Conservation (phyloP, 2,329 filamentous ascomycete species). For the Camptophora hylomeconis region DNA sequence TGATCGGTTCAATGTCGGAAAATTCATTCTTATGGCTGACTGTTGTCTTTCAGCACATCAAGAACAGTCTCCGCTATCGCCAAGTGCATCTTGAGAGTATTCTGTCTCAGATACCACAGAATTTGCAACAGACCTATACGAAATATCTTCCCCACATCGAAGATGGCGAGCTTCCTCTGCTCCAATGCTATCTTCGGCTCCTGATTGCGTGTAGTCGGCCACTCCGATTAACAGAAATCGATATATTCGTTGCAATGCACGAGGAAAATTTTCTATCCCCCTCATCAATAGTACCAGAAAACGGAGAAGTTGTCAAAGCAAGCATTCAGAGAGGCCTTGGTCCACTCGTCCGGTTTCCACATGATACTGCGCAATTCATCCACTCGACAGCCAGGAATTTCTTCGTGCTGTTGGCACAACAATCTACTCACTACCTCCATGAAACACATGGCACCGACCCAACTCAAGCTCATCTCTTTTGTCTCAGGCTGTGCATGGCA, state of each 20-base stretch:
- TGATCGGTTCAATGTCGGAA: slow-evolving; percentile 4
- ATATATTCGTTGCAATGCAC: too few species aligned
- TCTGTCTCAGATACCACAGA: slow-evolving; percentile 4
- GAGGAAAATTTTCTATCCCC: too few species aligned
- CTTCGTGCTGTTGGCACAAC: slow-evolving; percentile 3
- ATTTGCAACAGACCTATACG: slow-evolving; percentile 7
- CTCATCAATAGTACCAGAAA: too few species aligned
- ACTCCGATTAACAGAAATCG: slow-evolving; percentile 6
- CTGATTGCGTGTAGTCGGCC: slow-evolving; percentile 7
- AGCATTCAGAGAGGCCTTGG: slow-evolving; percentile 7
- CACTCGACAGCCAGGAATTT: slow-evolving; percentile 6
- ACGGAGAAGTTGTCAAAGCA: too few species aligned
- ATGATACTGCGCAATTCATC: slow-evolving; percentile 7
- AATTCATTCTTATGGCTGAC: slow-evolving; percentile 10
- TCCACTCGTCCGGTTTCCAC: slow-evolving; percentile 7
- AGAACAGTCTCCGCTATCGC: slow-evolving; percentile 5
- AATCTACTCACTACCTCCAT: slow-evolving; percentile 7
- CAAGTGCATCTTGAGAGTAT: slow-evolving; percentile 5
- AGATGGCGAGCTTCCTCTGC: slow-evolving; percentile 4
- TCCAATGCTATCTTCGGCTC: slow-evolving; percentile 6
- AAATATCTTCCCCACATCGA: slow-evolving; percentile 7
- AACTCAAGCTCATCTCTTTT: slow-evolving; percentile 4
- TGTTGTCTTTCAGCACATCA: slow-evolving; percentile 7
- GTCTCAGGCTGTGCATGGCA: slow-evolving; percentile 5
- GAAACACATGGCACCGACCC: slow-evolving; percentile 7